Conservation (phyloP, 208 protist genomes). For the Leptomonas pyrrhocoris region DNA sequence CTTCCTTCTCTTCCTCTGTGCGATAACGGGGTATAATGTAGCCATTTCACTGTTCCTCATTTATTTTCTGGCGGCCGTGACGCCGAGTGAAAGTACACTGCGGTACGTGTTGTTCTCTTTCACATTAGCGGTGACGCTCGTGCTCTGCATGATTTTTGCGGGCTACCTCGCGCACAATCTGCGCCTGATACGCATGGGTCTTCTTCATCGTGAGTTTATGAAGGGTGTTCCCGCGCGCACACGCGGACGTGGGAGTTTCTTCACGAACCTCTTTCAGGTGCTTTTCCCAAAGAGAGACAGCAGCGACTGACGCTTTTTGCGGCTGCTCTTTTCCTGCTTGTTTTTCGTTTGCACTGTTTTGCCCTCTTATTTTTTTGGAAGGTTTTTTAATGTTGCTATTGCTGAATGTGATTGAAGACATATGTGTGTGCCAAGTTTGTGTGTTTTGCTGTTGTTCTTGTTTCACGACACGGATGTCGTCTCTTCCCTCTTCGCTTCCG, state of each 20-base stretch:
- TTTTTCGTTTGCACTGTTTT: not conserved
- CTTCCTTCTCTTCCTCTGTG: constrained; percentile 32
- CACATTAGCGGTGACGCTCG: constrained; percentile 7
- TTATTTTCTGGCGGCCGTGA: constrained; percentile 27
- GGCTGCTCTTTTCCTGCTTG: not conserved
- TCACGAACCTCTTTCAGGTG: constrained; percentile 21
- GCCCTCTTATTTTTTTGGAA: not conserved
- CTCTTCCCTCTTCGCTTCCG: too few relatives aligned
- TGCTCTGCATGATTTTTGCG: constrained; percentile 18
- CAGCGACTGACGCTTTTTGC: not conserved
- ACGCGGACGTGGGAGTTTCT: constrained; percentile 25
- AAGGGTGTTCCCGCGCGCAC: constrained; percentile 25
- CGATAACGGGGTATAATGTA: constrained; percentile 14
- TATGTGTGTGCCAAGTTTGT: too few relatives aligned
- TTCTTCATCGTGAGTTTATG: constrained; percentile 36
- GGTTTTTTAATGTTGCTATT: too few relatives aligned
- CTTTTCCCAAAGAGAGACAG: constrained; percentile 23
- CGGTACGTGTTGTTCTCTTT: constrained; percentile 29
- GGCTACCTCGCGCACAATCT: constrained; percentile 35
- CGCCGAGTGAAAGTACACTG: constrained; percentile 10
- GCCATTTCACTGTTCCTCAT: constrained; percentile 20
- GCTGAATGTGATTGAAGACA: too few relatives aligned
- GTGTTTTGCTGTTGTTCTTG: too few relatives aligned
- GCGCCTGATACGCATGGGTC: constrained; percentile 36
- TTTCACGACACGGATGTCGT: too few relatives aligned